Conservation (phyloP, 2,329 filamentous ascomycete genomes). For the Fusarium secorum region DNA sequence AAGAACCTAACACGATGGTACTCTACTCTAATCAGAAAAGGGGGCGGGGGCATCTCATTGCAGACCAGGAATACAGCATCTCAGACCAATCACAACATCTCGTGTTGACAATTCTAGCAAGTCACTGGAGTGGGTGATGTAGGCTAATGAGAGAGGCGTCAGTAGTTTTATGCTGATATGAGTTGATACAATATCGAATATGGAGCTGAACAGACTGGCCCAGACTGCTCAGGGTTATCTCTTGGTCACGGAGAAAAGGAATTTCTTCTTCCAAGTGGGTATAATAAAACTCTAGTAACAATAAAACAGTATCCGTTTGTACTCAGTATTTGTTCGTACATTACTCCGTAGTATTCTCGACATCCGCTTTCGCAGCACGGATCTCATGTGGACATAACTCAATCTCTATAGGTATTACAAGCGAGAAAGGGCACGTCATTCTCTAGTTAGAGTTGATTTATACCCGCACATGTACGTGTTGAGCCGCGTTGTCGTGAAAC, state of each 20-base stretch:
- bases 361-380: slow-evolving; percentile 13
- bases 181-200: not conserved
- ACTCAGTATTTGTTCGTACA: not conserved
- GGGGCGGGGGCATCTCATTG: slow-evolving; percentile 16
- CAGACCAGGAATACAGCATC: not conserved
- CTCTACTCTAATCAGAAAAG: slow-evolving; percentile 8
- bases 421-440: slow-evolving; percentile 25
- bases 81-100: slow-evolving; percentile 9
- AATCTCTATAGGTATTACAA: slow-evolving; percentile 20
- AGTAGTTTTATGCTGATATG: not conserved
- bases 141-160: slow-evolving; percentile 12
- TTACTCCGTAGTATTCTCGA: slow-evolving; percentile 8
- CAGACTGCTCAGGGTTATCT: not conserved
- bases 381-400: slow-evolving; percentile 19
- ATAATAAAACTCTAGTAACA: not conserved
- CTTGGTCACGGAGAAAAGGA: not conserved
- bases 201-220: not conserved
- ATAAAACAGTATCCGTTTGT: not conserved
- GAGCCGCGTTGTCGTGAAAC: slow-evolving; percentile 29
- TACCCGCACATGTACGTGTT: slow-evolving; percentile 11
- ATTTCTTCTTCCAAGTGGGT: not conserved
- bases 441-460: not conserved
- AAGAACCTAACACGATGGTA: not conserved
- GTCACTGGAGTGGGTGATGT: slow-evolving; percentile 7
- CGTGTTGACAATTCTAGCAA: slow-evolving; percentile 16